These are phyloP conservation scores for Candida sphagnicola DNA, from an alignment of 805 yeast species.

Conservation along the genomic window DNA sequence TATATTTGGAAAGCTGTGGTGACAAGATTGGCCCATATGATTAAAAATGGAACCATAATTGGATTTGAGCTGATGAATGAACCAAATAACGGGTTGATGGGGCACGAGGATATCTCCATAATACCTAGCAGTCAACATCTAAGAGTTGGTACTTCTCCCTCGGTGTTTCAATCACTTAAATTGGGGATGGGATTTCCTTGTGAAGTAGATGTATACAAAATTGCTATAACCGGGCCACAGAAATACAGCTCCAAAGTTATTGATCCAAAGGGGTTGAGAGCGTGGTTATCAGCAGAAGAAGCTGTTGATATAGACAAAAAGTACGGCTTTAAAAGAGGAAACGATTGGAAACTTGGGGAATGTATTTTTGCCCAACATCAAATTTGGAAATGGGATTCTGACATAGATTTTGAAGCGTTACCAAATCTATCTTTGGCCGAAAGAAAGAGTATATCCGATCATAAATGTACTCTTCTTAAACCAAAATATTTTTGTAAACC, in stretches of 20 bases:
- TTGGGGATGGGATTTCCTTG: conserved; percentile 76
- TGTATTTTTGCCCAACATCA: conserved; percentile 82
- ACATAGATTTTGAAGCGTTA: conserved; percentile 18
- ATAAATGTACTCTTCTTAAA: conserved; percentile 19
- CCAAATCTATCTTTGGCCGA: conserved; percentile 24
- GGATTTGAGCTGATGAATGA: conserved; percentile 87
- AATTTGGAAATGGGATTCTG: conserved; percentile 57
- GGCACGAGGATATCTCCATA: conserved; percentile 49
- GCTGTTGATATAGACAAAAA: conserved; percentile 44
- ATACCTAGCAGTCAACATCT: conserved; percentile 64
- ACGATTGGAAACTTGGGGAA: conserved; percentile 64
- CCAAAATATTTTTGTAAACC: conserved; percentile 32
- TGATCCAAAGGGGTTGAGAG: conserved; percentile 63
- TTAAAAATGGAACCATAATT: conserved; percentile 46
- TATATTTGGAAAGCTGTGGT: conserved; percentile 30
- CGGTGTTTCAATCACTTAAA: conserved; percentile 66
- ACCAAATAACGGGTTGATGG: conserved; percentile 75
- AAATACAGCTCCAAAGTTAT: conserved; percentile 53
- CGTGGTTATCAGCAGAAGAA: conserved; percentile 61
- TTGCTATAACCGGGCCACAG: conserved; percentile 74
- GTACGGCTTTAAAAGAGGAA: conserved; percentile 67
- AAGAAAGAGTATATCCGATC: conserved; percentile 15
- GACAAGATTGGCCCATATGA: conserved; percentile 26
- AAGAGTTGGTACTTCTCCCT: conserved; percentile 78
- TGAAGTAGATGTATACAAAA: conserved; percentile 64